phyloP scores from a whole-genome alignment of 2,329 filamentous ascomycete species.

The Epichloe hybrida region DNA sequence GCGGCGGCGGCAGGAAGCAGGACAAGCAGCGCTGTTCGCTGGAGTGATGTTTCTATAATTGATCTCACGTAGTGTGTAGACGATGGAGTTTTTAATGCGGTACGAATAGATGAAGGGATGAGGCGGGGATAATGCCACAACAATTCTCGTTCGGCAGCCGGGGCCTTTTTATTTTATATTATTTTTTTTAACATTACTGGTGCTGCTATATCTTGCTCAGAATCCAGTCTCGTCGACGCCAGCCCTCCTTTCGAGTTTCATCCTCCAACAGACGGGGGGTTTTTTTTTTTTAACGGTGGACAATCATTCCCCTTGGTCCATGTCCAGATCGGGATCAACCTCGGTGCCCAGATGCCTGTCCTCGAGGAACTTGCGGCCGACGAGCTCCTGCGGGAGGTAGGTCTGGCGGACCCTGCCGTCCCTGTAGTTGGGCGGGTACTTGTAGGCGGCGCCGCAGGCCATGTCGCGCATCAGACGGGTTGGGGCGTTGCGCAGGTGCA shows the following conservation, averaged over 20 bases:
- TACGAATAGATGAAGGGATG: too few relatives aligned
- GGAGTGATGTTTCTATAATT: constrained; percentile 21
- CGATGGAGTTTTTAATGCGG: too few relatives aligned
- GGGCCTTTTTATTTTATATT: too few relatives aligned
- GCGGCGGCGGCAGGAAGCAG: constrained; percentile 5
- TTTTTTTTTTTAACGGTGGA: too few relatives aligned
- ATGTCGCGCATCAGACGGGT: constrained; percentile 88
- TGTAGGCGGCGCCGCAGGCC: constrained; percentile 83
- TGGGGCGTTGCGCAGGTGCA: constrained; percentile 84
- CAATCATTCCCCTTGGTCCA: constrained; percentile 14
- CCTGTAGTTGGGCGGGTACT: constrained; percentile 86
- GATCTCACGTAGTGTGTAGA: constrained; percentile 19
- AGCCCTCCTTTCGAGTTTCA: too few relatives aligned
- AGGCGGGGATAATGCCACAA: neutral
- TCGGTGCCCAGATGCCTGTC: constrained; percentile 65
- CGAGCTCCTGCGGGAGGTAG: constrained; percentile 70
- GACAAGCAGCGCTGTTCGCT: constrained; percentile 10
- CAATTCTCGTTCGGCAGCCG: neutral
- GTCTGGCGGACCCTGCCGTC: constrained; percentile 75
- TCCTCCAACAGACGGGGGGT: too few relatives aligned
- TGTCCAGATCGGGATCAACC: constrained; percentile 55
- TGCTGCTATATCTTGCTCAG: too few relatives aligned
- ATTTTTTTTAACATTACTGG: too few relatives aligned
- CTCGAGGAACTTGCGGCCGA: constrained; percentile 63
- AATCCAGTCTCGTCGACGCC: too few relatives aligned